These are phyloP conservation scores for Helenozyma rhizophorensis DNA, from an alignment of 805 yeast species.

Conservation along the genomic window DNA sequence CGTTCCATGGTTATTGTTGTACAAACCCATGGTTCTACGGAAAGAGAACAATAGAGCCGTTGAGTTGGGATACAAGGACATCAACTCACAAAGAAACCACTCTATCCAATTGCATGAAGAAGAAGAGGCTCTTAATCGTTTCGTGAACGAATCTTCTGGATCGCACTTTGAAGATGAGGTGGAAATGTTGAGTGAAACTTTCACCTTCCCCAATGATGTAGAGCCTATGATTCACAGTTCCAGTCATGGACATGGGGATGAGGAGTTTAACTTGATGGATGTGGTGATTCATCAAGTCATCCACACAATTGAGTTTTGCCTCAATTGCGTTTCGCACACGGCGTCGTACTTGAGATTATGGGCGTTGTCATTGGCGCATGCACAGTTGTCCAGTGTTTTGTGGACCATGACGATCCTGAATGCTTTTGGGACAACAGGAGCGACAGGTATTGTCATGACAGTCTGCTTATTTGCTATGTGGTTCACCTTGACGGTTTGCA, in stretches of 20 bases:
- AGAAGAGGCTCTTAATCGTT: constrained; percentile 21
- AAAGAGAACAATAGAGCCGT: constrained; percentile 29
- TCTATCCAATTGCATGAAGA: constrained; percentile 37
- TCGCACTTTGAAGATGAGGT: constrained; percentile 9
- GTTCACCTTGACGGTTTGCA: constrained; percentile 66
- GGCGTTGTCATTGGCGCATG: constrained; percentile 78
- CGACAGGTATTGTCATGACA: constrained; percentile 52
- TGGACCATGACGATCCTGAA: constrained; percentile 73
- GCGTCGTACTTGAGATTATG: constrained; percentile 74
- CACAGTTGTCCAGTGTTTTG: constrained; percentile 68
- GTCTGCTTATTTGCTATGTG: constrained; percentile 67
- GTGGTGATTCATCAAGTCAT: constrained; percentile 75
- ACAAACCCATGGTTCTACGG: constrained; percentile 53
- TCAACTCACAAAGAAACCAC: constrained; percentile 28
- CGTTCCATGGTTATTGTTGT: constrained; percentile 69
- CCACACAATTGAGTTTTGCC: constrained; percentile 75
- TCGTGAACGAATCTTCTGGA: constrained; percentile 1
- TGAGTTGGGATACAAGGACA: constrained; percentile 34
- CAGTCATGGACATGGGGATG: constrained; percentile 32
- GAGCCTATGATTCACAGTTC: constrained; percentile 32
- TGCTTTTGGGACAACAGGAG: constrained; percentile 54
- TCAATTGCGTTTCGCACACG: constrained; percentile 75
- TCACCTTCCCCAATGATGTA: constrained; percentile 32
- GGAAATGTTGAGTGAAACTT: constrained; percentile 15
- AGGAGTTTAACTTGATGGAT: constrained; percentile 51